Base-by-base conservation (phyloP, 2,329 filamentous ascomycete genomes). In the Nemania sp. region DNA sequence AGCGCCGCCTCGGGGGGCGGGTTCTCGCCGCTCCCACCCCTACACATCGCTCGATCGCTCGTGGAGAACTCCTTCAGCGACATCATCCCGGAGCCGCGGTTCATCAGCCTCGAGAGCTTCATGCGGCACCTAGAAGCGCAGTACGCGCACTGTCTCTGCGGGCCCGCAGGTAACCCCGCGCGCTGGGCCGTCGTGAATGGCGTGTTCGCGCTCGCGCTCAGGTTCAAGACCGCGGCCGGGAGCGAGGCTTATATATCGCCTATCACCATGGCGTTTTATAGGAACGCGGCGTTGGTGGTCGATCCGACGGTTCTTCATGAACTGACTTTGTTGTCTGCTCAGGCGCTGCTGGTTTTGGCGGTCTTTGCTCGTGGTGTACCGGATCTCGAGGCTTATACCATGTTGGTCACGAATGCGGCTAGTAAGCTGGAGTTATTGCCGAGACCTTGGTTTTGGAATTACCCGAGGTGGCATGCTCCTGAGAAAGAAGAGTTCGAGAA, bases 371-470 rank as follows among this genome's bases (percentile, higher is more conserved):
- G 46, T 17, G 53, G 43, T 5, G 42, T 53, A 8, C 34, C 51
- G 14, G 52, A 60, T 19, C 7, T 19, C 1, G 48, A 52, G 9
- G 46, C 54, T 5, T 60, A 50, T 24, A n/a, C 49, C n/a, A 57
- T 61, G 59, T 44, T 63, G 11, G 40, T 34, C 7, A 54, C 20
- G 4, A 63, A 59, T 47, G 62, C 62, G 26, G 54, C 44, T 6
- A 47, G 41, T 19, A 56, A 62, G 49, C 41, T 80, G 72, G 44
- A 59, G 26, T 37, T 56, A 12, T 40, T 60, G n/a, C n/a, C n/a
- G n/a, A n/a, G n/a, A n/a, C n/a, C n/a, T n/a, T n/a, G n/a, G n/a
- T n/a, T n/a, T n/a, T n/a, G n/a, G n/a, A n/a, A n/a, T n/a, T n/a
- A n/a, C n/a, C n/a, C n/a, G n/a, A n/a, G n/a, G n/a, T n/a, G n/a